phyloP scores from a whole-genome alignment of 371 early-diverging fungal species.

The Haplosporangium sp. region DNA sequence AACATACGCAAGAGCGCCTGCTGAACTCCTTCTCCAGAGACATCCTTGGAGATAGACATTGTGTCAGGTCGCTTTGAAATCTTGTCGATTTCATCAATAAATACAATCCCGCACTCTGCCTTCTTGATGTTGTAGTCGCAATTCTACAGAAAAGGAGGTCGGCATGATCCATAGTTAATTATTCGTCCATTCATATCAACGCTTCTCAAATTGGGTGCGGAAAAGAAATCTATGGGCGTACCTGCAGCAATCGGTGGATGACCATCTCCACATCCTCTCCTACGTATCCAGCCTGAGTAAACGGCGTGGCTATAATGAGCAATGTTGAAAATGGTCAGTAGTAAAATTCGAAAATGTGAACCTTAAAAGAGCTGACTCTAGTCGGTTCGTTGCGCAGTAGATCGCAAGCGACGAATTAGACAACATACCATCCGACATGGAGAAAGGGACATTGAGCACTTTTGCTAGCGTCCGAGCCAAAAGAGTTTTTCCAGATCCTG shows the following conservation, averaged over 20 bases:
- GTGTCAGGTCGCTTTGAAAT: slow-evolving; percentile 83
- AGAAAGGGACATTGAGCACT: slow-evolving; percentile 89
- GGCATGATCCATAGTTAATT: background rate
- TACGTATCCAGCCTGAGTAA: slow-evolving; percentile 95
- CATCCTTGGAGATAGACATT: slow-evolving; percentile 85
- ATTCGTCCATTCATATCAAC: no score
- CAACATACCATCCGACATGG: slow-evolving; percentile 82
- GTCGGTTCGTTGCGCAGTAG: background rate
- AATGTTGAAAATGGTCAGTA: background rate
- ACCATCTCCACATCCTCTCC: slow-evolving; percentile 94
- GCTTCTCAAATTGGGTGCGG: no score
- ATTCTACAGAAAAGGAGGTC: slow-evolving; percentile 56
- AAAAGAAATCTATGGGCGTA: slow-evolving; percentile 13
- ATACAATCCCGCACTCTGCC: slow-evolving; percentile 92
- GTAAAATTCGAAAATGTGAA: background rate
- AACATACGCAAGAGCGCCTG: slow-evolving; percentile 89
- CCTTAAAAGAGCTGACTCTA: background rate
- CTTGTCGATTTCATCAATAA: slow-evolving; percentile 95
- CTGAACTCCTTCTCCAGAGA: slow-evolving; percentile 95
- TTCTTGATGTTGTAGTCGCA: slow-evolving; percentile 88
- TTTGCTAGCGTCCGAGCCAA: slow-evolving; percentile 88
- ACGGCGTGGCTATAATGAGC: slow-evolving; percentile 72
- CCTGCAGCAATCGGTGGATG: slow-evolving; percentile 86
- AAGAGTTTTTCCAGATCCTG: slow-evolving; percentile 87
- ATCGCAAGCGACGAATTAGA: background rate